phyloP scores from a whole-genome alignment of 306 rosid species.

The Pterocarpus santalinus region DNA sequence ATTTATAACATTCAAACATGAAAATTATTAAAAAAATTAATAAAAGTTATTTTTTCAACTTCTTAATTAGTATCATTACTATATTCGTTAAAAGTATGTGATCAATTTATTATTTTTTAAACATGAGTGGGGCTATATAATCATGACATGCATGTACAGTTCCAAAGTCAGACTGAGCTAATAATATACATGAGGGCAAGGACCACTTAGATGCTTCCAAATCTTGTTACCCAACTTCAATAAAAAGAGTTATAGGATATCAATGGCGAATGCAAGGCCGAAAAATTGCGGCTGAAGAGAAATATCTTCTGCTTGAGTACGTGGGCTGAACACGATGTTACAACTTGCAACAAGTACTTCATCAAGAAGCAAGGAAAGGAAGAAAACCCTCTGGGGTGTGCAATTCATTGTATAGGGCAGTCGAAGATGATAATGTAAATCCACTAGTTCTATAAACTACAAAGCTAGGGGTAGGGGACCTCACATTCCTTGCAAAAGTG shows the following conservation, averaged over 20 bases:
- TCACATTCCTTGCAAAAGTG: background rate
- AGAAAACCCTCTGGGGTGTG: constrained; percentile 36
- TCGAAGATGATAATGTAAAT: background rate
- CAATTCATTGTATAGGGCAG: background rate
- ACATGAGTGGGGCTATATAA: background rate
- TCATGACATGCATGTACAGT: background rate
- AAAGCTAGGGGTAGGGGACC: constrained; percentile 30
- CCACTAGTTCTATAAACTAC: background rate
- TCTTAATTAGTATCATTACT: too few species aligned
- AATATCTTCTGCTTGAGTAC: constrained; percentile 14
- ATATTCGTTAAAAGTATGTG: too few species aligned
- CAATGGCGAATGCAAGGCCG: background rate
- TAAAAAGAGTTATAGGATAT: background rate
- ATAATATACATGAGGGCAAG: background rate
- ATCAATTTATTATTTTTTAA: too few species aligned
- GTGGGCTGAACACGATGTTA: background rate
- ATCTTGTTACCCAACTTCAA: background rate
- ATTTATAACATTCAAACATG: too few species aligned
- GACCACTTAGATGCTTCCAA: constrained; percentile 25
- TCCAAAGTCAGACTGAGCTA: background rate
- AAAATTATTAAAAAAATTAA: too few species aligned
- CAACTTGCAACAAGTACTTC: constrained; percentile 27
- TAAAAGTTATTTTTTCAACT: too few species aligned
- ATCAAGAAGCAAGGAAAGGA: constrained; percentile 27
- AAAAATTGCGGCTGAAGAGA: constrained; percentile 20